phyloP scores from a whole-genome alignment of 495 filamentous ascomycete genomes.

The Terfezia claveryi region DNA sequence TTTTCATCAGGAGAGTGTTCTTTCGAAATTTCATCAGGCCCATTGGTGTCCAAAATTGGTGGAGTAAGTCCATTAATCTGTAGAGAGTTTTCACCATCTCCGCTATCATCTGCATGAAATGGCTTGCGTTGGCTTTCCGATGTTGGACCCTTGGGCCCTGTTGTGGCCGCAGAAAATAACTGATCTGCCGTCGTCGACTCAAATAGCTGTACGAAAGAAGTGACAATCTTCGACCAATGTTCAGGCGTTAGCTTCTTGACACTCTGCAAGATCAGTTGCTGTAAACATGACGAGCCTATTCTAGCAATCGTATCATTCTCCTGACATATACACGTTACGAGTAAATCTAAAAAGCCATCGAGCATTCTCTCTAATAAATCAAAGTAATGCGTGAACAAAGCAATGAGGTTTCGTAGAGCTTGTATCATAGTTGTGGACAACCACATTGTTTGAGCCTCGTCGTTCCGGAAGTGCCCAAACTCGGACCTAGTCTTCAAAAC shows the following conservation, averaged over 20 bases:
- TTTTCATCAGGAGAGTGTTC: conserved; percentile 3
- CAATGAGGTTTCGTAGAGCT: conserved; percentile 92
- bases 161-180: conserved; percentile 61
- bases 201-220: conserved; percentile 87
- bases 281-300: conserved; percentile 92
- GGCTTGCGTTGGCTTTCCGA: background rate
- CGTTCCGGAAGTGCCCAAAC: conserved; percentile 77
- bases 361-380: conserved; percentile 91
- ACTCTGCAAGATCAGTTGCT: conserved; percentile 88
- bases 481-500: conserved; percentile 88
- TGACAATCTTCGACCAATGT: conserved; percentile 88
- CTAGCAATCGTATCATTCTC: conserved; percentile 97
- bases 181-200: conserved; percentile 83
- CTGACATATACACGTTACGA: conserved; percentile 92
- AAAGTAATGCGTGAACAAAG: conserved; percentile 95
- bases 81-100: conserved; percentile 20
- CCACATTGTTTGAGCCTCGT: conserved; percentile 97
- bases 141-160: conserved; percentile 6
- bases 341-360: conserved; percentile 74
- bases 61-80: conserved; percentile 38
- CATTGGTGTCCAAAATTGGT: background rate
- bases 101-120: background rate
- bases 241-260: conserved; percentile 67
- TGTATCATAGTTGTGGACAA: conserved; percentile 99
- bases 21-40: background rate